Percentiles rank a stretch among this genome's conserved stretches.
These are phyloP conservation scores for Starmerella stigmatis DNA, from an alignment of 805 yeast species.

Conservation along the genomic window DNA sequence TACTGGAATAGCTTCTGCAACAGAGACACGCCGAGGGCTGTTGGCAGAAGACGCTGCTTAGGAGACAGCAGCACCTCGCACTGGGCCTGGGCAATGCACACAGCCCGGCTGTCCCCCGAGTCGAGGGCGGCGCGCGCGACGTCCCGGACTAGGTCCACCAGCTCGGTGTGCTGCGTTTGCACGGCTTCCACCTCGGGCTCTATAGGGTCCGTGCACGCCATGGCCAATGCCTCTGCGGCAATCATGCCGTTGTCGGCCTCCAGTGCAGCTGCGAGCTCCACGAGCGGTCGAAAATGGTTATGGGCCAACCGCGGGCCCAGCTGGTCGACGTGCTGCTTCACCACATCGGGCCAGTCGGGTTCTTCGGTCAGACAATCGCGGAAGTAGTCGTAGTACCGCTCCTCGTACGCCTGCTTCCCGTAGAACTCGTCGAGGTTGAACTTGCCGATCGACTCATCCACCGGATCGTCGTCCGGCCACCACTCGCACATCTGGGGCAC, in stretches of 20 bases:
- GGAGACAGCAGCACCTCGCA: slow-evolving; percentile 13
- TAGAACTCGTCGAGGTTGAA: slow-evolving; percentile 28
- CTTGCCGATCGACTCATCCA: slow-evolving; percentile 30
- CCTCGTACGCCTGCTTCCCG: slow-evolving; percentile 30
- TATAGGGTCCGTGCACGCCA: slow-evolving; percentile 22
- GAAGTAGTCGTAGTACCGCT: slow-evolving; percentile 33
- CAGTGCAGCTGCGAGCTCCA: slow-evolving; percentile 31
- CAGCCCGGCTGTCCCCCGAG: slow-evolving; percentile 1
- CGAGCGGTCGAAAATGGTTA: slow-evolving; percentile 29
- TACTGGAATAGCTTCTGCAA: slow-evolving; percentile 3
- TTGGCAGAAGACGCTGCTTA: neutral
- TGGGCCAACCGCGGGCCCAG: slow-evolving; percentile 23
- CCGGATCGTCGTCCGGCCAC: slow-evolving; percentile 35
- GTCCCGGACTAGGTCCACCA: neutral
- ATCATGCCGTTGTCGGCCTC: slow-evolving; percentile 30
- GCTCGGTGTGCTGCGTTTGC: neutral
- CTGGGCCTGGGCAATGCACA: slow-evolving; percentile 11
- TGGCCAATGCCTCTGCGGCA: slow-evolving; percentile 31
- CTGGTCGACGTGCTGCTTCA: slow-evolving; percentile 22
- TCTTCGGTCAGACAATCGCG: slow-evolving; percentile 32
- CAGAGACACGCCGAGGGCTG: neutral
- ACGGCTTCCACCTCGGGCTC: neutral
- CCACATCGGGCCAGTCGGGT: slow-evolving; percentile 30
- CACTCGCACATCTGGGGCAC: slow-evolving; percentile 20
- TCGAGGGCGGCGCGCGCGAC: slow-evolving; percentile 10